These are phyloP conservation scores for Kwoniella pini DNA, from an alignment of 768 basidiomycete genomes.

Conservation along the genomic window DNA sequence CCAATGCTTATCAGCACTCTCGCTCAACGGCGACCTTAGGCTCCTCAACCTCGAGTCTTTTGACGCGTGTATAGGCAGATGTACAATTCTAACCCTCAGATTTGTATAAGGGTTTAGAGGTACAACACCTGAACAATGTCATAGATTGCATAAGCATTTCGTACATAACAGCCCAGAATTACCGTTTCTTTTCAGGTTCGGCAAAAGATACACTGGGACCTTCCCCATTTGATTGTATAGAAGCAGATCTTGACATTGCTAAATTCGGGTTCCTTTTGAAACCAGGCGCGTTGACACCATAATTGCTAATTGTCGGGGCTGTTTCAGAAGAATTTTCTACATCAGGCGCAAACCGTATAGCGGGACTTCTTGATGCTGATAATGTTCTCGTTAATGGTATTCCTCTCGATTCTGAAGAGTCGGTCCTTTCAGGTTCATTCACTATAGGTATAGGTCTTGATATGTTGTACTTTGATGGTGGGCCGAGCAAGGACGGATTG, in stretches of 20 bases:
- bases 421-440: not conserved
- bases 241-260: conserved; percentile 37
- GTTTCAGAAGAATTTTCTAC: conserved; percentile 41
- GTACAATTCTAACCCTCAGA: no score
- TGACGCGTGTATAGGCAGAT: no score
- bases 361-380: conserved; percentile 21
- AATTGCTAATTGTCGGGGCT: conserved; percentile 40
- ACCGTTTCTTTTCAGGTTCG: conserved; percentile 19
- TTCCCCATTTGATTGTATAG: conserved; percentile 18
- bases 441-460: conserved; percentile 14
- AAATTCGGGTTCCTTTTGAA: conserved; percentile 42
- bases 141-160: no score
- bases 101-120: no score
- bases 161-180: not conserved
- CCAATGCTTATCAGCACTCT: no score
- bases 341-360: conserved; percentile 48
- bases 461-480: conserved; percentile 1
- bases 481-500: conserved; percentile 2
- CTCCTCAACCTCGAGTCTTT: no score
- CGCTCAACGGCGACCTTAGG: no score
- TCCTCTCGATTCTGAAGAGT: not conserved
- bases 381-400: conserved; percentile 25
- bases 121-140: no score
- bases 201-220: conserved; percentile 31
- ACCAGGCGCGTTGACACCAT: conserved; percentile 35